Evolutionary conservation across 352 stramenopile genomes (phyloP).

Genomic region (Globisporangium nodosum): DNA sequence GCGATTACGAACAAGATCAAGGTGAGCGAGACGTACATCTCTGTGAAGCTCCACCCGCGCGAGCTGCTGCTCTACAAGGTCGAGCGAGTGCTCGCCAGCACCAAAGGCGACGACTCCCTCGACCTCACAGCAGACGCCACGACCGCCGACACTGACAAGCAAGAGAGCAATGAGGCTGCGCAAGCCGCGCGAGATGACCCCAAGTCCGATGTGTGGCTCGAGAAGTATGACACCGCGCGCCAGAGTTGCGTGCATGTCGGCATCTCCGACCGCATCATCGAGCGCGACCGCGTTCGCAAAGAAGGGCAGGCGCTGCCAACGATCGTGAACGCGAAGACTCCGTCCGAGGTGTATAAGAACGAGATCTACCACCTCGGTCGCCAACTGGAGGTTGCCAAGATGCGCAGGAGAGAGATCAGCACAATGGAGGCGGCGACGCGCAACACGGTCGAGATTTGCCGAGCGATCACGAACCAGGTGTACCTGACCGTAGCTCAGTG

Average conservation of each 20-base stretch:
- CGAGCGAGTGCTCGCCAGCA: slow-evolving; percentile 44
- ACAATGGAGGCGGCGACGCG: slow-evolving; percentile 52
- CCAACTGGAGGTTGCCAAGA: slow-evolving; percentile 34
- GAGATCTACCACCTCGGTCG: slow-evolving; percentile 57
- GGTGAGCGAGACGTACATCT: slow-evolving; percentile 71
- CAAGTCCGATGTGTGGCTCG: slow-evolving; percentile 22
- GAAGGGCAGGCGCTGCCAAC: slow-evolving; percentile 14
- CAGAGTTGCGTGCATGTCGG: slow-evolving; percentile 67
- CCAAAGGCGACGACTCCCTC: slow-evolving; percentile 31
- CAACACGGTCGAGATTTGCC: slow-evolving; percentile 58
- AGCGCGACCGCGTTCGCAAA: slow-evolving; percentile 31
- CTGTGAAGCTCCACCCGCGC: slow-evolving; percentile 57
- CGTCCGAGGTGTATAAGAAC: slow-evolving; percentile 51
- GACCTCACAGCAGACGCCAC: slow-evolving; percentile 39
- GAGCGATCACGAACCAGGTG: slow-evolving; percentile 33
- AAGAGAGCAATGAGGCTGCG: background rate
- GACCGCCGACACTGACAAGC: slow-evolving; percentile 12
- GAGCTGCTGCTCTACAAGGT: slow-evolving; percentile 72
- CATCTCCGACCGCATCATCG: slow-evolving; percentile 61
- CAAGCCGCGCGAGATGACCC: background rate
- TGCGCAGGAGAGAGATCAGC: slow-evolving; percentile 45
- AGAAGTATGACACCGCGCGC: slow-evolving; percentile 45
- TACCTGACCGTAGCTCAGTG: slow-evolving; percentile 46
- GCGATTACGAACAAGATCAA: slow-evolving; percentile 76
- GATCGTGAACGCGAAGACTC: slow-evolving; percentile 46